Base-by-base conservation (phyloP, 108 stramenopile species). In the Fistulifera solaris region DNA sequence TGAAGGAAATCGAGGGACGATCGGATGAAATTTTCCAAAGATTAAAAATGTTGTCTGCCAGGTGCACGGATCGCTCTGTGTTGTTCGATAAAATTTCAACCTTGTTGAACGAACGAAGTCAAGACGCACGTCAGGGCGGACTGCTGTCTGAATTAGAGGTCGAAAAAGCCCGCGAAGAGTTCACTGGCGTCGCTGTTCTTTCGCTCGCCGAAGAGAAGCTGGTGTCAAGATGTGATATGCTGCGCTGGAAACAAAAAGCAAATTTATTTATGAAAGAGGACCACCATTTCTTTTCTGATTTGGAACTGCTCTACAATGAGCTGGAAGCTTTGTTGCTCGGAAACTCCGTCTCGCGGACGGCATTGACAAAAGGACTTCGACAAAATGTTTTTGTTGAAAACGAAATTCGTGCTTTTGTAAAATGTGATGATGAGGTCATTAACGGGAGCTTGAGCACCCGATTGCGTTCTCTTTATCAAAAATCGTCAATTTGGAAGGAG, bases 171-270 rank as follows among this genome's bases (percentile, higher is more conserved):
- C 54, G 79, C 11, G 54, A 48, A 16, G 57, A 78, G 48, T 65
- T 84, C 25, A 52, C 18, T 16, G 54, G 52, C 19, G 23, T 75
- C 27, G 75, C 77, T 15, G 53, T 81, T 18, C 45, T 89, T 25
- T 80, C 82, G 10, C 24, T 78, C 10, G 62, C 60, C 1, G 88
- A 89, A 66, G 88, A 89, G 54, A 74, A 69, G 63, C 39, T 89
- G 13, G 53, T 63, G 23, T 39, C 76, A 28, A 66, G 82, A 21
- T 41, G 61, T 4, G 80, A 80, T 42, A 46, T 86, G 19, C 50
- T 85, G 31, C 40, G 61, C n/a, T 89, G 88, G 88, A 54, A 66
- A 47, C 45, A 46, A 7, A 27, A 45, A 18, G 78, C 66, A 11
- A 23, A 43, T 0, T 40, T 42, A 48, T 22, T 56, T 1, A 56